phyloP scores from a whole-genome alignment of 176 grass and related monocot genomes.

The Juncus inflexus region DNA sequence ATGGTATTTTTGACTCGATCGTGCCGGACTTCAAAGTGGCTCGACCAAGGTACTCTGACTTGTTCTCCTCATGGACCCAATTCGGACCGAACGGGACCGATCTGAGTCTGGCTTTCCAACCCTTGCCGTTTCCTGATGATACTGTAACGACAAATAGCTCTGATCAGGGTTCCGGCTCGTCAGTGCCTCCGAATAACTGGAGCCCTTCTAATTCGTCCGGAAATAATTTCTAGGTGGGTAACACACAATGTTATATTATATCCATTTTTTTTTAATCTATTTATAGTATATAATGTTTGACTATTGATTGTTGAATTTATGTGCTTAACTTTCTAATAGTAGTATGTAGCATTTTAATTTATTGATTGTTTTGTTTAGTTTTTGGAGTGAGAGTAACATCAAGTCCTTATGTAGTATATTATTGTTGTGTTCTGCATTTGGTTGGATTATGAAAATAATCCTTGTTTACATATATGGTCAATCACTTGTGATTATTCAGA shows the following conservation, averaged over 20 bases:
- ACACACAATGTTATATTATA: not conserved
- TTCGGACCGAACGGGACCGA: slow-evolving; percentile 36
- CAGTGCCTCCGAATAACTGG: slow-evolving; percentile 36
- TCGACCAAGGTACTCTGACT: slow-evolving; percentile 67
- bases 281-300: too few relatives aligned
- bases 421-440: too few relatives aligned
- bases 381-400: not conserved
- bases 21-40: slow-evolving; percentile 72
- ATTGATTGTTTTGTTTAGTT: not conserved
- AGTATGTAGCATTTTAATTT: slow-evolving; percentile 1
- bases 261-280: too few relatives aligned
- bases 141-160: slow-evolving; percentile 24
- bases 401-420: too few relatives aligned
- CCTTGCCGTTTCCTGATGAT: slow-evolving; percentile 29
- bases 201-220: slow-evolving; percentile 21
- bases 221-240: slow-evolving; percentile 10
- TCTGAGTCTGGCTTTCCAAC: slow-evolving; percentile 25
- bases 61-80: slow-evolving; percentile 59
- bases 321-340: slow-evolving; percentile 2
- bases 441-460: too few relatives aligned
- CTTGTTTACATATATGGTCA: too few relatives aligned
- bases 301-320: slow-evolving; percentile 17
- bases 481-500: too few relatives aligned
- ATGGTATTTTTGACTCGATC: slow-evolving; percentile 77
- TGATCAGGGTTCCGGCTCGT: slow-evolving; percentile 39